Percentiles rank a stretch among this genome's conserved stretches.
These are phyloP conservation scores for Penicillium olsonii DNA, from an alignment of 2,329 filamentous ascomycete species.

Conservation along the genomic window DNA sequence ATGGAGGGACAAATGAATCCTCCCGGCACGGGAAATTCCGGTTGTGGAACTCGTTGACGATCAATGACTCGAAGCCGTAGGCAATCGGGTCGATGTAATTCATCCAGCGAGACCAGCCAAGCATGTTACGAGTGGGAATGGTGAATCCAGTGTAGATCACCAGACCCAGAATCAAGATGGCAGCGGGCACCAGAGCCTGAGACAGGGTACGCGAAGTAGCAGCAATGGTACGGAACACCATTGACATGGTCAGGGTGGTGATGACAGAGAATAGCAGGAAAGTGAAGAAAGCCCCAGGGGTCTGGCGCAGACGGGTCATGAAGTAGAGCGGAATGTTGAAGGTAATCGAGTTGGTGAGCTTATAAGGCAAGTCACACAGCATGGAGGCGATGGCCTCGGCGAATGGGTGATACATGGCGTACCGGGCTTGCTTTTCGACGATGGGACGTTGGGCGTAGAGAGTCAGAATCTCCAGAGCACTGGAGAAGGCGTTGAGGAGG, in stretches of 20 bases:
- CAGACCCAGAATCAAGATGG: conserved; percentile 6
- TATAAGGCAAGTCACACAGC: conserved; percentile 65
- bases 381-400: conserved; percentile 16
- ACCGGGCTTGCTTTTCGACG: conserved; percentile 29
- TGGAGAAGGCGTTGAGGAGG: conserved; percentile 81
- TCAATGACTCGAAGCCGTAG: conserved; percentile 8
- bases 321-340: conserved; percentile 86
- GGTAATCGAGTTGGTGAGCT: conserved; percentile 68
- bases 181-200: conserved; percentile 34
- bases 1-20: conserved; percentile 46
- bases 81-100: conserved; percentile 12
- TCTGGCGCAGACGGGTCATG: conserved; percentile 76
- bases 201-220: conserved; percentile 68
- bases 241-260: conserved; percentile 76
- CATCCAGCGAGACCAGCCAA: conserved; percentile 12
- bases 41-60: conserved; percentile 70
- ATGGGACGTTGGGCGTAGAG: conserved; percentile 24
- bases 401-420: conserved; percentile 30
- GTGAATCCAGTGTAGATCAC: conserved; percentile 11
- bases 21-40: conserved; percentile 55
- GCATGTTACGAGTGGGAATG: conserved; percentile 9
- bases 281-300: conserved; percentile 78
- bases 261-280: conserved; percentile 76
- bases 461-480: conserved; percentile 62
- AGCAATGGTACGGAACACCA: conserved; percentile 79